A percentile compares a stretch with the other conserved stretches of the same genome.
Conservation (phyloP, 768 basidiomycete genomes). For the Lanmaoa rubissima region DNA sequence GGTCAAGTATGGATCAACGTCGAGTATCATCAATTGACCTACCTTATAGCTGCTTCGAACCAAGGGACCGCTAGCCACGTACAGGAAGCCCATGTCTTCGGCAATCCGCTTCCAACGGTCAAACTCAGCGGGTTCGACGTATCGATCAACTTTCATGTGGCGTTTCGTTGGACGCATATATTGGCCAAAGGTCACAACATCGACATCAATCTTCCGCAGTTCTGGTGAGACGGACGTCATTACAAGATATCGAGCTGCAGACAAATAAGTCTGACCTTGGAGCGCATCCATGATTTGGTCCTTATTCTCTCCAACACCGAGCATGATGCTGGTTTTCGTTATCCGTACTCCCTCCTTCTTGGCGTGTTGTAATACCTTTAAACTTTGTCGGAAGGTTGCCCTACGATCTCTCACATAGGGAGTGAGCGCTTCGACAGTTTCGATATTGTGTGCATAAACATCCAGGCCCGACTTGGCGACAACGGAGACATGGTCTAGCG, state of each 20-base stretch:
- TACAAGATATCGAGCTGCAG: neutral
- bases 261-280: constrained; percentile 52
- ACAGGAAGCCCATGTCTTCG: constrained; percentile 92
- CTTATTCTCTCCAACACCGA: constrained; percentile 90
- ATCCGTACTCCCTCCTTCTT: constrained; percentile 82
- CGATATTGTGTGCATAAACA: constrained; percentile 97
- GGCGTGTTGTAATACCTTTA: constrained; percentile 77
- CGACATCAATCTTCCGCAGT: constrained; percentile 82
- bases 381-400: constrained; percentile 84
- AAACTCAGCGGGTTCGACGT: constrained; percentile 93
- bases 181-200: constrained; percentile 98
- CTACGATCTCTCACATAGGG: constrained; percentile 94
- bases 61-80: constrained; percentile 94
- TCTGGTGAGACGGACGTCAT: constrained; percentile 47
- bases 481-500: constrained; percentile 65
- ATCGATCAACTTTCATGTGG: constrained; percentile 99
- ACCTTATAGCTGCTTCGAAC: constrained; percentile 98
- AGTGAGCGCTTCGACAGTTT: constrained; percentile 92
- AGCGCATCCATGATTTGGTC: constrained; percentile 82
- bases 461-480: constrained; percentile 94
- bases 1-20: constrained; percentile 1
- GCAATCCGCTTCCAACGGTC: constrained; percentile 87
- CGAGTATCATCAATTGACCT: constrained; percentile 18
- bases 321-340: constrained; percentile 98
- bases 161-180: constrained; percentile 99